Base-by-base conservation (phyloP, 176 grass and related monocot species). In the Aegilops longissima region DNA sequence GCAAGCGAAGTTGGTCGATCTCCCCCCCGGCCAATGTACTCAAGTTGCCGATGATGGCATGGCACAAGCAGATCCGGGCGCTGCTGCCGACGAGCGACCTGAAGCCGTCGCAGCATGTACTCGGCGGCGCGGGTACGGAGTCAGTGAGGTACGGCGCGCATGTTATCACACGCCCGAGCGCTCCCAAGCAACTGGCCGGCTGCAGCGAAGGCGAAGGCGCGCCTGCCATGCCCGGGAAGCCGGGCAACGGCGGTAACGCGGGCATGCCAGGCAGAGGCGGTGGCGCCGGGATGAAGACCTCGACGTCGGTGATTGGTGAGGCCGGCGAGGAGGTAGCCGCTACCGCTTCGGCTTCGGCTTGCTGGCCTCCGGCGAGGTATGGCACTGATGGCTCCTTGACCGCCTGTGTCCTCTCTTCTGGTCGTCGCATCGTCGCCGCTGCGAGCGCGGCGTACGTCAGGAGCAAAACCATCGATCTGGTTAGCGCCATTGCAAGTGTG, bases 61-160 rank as follows among this genome's bases (percentile, higher is more conserved):
- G 82, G 82, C 87, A 89, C 67, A 89, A 77, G 54, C 87, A 85
- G 74, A 89, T 71, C 40, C 49, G 56, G 65, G 67, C 4, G 76
- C 66, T n/a, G 38, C 34, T 49, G 24, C 23, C 9, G 67, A 89
- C 44, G 30, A 89, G 36, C 49, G 58, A 38, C 65, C 70, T 80
- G 39, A 89, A 38, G 7, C 77, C 75, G 13, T 80, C 47, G 66
- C 87, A 89, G 58, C 87, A 85, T 6, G 6, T 16, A 14, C 39
- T 21, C 7, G 76, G 68, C 2, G 87, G 58, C 64, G 29, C 10
- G 56, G 31, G 25, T 3, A 70, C 76, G 14, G 25, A 10, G 65
- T 84, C 79, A n/a, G 82, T 89, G 38, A 89, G 81, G 87, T 80
- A 89, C 36, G 12, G 66, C 14, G 66, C 23, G 16, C 87, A 89